Percentiles rank a stretch among this genome's conserved stretches.
Conservation (phyloP, 2,329 filamentous ascomycete species). For the Botrytis medusae region DNA sequence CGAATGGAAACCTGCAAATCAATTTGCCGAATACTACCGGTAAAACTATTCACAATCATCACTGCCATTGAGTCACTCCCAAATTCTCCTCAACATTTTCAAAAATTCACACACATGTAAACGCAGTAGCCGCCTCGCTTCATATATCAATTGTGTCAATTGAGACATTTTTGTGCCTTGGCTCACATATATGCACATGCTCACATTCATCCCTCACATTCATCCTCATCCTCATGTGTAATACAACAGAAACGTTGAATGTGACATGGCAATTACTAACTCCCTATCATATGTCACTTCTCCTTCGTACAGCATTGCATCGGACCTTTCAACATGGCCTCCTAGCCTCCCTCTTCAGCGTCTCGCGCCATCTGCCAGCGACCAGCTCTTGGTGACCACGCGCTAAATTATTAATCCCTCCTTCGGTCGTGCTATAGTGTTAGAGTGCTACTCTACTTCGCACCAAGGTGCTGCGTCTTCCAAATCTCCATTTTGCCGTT, state of each 20-base stretch:
- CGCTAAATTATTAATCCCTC: neutral
- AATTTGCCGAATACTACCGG: neutral
- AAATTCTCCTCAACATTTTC: neutral
- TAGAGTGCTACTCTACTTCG: neutral
- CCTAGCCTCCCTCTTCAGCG: neutral
- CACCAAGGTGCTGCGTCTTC: neutral
- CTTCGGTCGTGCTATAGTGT: neutral
- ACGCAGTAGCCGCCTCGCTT: constrained; percentile 7
- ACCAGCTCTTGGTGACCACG: neutral
- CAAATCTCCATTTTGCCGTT: neutral
- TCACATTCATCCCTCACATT: neutral
- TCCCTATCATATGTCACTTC: neutral
- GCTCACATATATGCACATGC: neutral
- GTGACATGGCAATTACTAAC: neutral
- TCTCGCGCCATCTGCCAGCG: neutral
- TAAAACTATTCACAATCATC: neutral
- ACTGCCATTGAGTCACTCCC: neutral
- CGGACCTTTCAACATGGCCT: constrained; percentile 9
- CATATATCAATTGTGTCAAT: neutral
- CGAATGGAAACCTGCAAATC: neutral
- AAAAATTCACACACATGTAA: neutral
- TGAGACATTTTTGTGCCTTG: neutral
- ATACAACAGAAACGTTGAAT: constrained; percentile 11
- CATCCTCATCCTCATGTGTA: neutral
- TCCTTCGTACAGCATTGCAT: constrained; percentile 1